Evolutionary conservation across 2,329 filamentous ascomycete species (phyloP), one percentile per base, ranked within the genome.

Genomic region (Fusarium graminum): DNA sequence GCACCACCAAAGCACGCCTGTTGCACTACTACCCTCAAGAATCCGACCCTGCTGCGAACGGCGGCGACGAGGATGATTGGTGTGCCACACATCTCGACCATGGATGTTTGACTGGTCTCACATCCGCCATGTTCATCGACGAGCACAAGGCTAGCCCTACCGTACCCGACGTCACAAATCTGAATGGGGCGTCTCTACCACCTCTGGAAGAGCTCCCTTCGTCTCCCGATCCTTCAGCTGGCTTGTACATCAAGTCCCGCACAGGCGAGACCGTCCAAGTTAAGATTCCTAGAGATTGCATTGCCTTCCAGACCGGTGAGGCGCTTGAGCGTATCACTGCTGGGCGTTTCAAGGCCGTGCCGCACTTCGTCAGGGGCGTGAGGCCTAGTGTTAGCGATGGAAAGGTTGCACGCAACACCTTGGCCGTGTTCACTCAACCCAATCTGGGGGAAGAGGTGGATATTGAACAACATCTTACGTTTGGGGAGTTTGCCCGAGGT

Each of bases 381-480:
- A 84, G 86, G 67, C 82, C 86, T 2, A 85, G 83, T 42, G 80
- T 78, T 36, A 78, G 83, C 57, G 80, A 79, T 14, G 82, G 81
- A 3, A 80, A 81, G 28, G 85, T 94, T 60, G 91, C 91, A 28
- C 82, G 91, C 59, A 98, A 98, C 80, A 99, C 95, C 11, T 80
- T 99, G 69, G 95, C 95, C 1, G 93, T 98, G 11, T 99, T 98
- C 75, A 99, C 94, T 59, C 95, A 99, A 84, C 95, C 95, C 25
- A 97, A 97, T 80, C 78, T 98, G 61, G 91, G 87, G 71, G 92
- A 94, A 70, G 85, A 88, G 79, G 90, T 94, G 14, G 92, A 94
- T 74, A 84, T 87, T 58, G 82, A 86, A 74, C 83, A 87, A 71
- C 84, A 86, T 36, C 82, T 88, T 56, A 90, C 86, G 38, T 94